Evolutionary conservation across 2,329 filamentous ascomycete species (phyloP).

Genomic region (Fusarium algeriense): DNA sequence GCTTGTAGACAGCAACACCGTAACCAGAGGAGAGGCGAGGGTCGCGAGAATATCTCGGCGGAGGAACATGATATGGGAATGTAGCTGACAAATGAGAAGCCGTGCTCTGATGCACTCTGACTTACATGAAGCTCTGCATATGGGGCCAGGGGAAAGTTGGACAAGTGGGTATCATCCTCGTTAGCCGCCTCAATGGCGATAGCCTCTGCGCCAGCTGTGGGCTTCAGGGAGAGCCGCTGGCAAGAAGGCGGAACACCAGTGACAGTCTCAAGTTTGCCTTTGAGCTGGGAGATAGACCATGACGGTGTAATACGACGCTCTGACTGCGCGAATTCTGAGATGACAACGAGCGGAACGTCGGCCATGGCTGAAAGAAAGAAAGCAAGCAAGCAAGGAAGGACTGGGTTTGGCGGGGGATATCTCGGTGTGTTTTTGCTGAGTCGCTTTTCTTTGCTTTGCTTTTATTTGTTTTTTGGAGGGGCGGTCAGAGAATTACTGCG

Average conservation of each 20-base stretch:
- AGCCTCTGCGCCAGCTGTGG: slow-evolving; percentile 65
- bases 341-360: slow-evolving; percentile 81
- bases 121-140: slow-evolving; percentile 86
- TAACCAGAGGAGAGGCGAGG: background rate
- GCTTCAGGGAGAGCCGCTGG: slow-evolving; percentile 80
- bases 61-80: background rate
- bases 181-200: slow-evolving; percentile 76
- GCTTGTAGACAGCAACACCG: slow-evolving; percentile 5
- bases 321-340: slow-evolving; percentile 81
- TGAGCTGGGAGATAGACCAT: slow-evolving; percentile 89
- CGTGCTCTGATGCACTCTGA: slow-evolving; percentile 54
- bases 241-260: slow-evolving; percentile 87
- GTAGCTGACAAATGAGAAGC: slow-evolving; percentile 22
- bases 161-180: slow-evolving; percentile 77
- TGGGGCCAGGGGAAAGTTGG: slow-evolving; percentile 73
- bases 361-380: slow-evolving; percentile 61
- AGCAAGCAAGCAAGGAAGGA: background rate
- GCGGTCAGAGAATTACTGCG: slow-evolving; percentile 43
- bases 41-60: slow-evolving; percentile 24
- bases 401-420: slow-evolving; percentile 18
- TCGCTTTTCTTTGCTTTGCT: slow-evolving; percentile 12
- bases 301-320: slow-evolving; percentile 93
- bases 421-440: slow-evolving; percentile 20
- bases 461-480: slow-evolving; percentile 3
- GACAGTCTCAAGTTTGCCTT: slow-evolving; percentile 89